These are phyloP conservation scores for Avena sativa DNA, from an alignment of 176 grass and related monocot genomes.

Conservation along the genomic window DNA sequence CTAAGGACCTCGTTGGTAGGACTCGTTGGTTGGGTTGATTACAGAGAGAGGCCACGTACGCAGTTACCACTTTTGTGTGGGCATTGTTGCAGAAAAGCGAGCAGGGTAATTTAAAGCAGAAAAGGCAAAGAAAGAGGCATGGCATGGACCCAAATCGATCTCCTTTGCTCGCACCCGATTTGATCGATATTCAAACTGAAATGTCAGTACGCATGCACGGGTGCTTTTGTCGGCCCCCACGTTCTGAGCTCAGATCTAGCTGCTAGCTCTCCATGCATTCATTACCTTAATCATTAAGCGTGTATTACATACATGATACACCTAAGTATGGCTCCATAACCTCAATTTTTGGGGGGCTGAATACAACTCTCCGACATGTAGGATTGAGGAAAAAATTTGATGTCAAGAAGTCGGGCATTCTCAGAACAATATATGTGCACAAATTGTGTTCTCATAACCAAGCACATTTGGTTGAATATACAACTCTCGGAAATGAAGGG, in stretches of 20 bases:
- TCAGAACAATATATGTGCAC: no score
- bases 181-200: background rate
- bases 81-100: background rate
- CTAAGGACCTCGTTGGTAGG: background rate
- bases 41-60: background rate
- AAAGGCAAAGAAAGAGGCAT: background rate
- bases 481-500: background rate
- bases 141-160: conserved; percentile 15
- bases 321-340: background rate
- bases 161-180: background rate
- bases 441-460: no score
- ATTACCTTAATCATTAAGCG: conserved; percentile 37
- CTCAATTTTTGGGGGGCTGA: no score
- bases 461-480: no score
- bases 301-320: background rate
- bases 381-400: no score
- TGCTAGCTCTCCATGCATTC: background rate
- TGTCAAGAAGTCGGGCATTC: no score
- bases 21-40: background rate
- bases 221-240: background rate
- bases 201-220: background rate
- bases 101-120: background rate
- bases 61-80: background rate
- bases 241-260: background rate
- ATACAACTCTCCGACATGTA: no score